Percentiles rank a stretch among this genome's conserved stretches.
Conservation (phyloP, 352 stramenopile species). For the Pythium folliculosum region DNA sequence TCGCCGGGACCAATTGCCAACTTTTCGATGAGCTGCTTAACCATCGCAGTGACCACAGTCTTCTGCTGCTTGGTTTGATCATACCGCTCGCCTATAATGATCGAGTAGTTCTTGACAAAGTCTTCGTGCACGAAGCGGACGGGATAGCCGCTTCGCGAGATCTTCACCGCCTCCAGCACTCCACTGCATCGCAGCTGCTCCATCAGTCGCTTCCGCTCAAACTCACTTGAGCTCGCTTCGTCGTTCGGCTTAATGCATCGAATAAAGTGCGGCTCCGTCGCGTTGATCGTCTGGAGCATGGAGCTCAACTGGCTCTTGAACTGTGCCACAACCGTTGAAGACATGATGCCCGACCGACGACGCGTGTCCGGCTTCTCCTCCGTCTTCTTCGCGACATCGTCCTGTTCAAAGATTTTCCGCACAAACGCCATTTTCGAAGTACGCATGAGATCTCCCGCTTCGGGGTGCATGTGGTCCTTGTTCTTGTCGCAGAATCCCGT, state of each 20-base stretch:
- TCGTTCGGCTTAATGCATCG: slow-evolving; percentile 92
- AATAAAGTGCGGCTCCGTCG: slow-evolving; percentile 93
- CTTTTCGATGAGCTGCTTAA: slow-evolving; percentile 40
- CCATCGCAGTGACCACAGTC: slow-evolving; percentile 49
- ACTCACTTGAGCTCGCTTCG: slow-evolving; percentile 49
- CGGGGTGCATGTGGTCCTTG: slow-evolving; percentile 87
- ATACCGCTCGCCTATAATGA: slow-evolving; percentile 55
- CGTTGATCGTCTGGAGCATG: slow-evolving; percentile 94
- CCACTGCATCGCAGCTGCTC: slow-evolving; percentile 88
- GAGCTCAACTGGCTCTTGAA: slow-evolving; percentile 93
- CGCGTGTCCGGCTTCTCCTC: slow-evolving; percentile 41
- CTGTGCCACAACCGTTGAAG: slow-evolving; percentile 85
- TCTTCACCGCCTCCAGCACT: slow-evolving; percentile 88
- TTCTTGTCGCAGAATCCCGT: slow-evolving; percentile 89
- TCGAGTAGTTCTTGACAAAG: slow-evolving; percentile 89
- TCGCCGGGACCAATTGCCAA: slow-evolving; percentile 39
- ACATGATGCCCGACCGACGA: slow-evolving; percentile 77
- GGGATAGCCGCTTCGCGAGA: slow-evolving; percentile 89
- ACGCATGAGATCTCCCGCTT: slow-evolving; percentile 71
- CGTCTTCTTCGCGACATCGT: slow-evolving; percentile 29
- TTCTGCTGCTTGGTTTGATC: slow-evolving; percentile 51
- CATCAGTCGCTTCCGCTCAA: slow-evolving; percentile 69
- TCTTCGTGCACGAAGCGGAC: slow-evolving; percentile 94
- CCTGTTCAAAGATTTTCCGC: slow-evolving; percentile 64
- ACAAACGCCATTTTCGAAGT: slow-evolving; percentile 72